Base-by-base conservation (phyloP, 2,329 filamentous ascomycete genomes). In the Aspergillus sp. region DNA sequence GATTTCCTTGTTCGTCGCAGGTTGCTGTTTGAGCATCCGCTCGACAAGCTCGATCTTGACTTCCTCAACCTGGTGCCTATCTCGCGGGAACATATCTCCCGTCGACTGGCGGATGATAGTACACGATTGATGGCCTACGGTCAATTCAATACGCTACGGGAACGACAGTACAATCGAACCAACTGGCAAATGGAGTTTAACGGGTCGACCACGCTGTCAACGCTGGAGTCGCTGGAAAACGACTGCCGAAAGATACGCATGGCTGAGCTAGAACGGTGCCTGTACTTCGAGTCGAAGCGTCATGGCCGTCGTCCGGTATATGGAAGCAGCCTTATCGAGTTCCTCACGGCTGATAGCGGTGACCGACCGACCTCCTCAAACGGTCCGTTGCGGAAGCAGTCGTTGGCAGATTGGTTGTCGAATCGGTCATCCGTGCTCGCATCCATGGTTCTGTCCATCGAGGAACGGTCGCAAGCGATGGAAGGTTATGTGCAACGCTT, bases 401-500 rank as follows among this genome's bases (percentile, higher is more conserved):
- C 81, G 48, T 73, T 86, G 51, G 78, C 86, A 63, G 78, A 82
- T 47, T 93, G 88, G 87, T 80, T 89, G 48, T 81, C 85, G 44
- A 80, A 83, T 52, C 81, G 83, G 46, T 86, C 86, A 3, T 63
- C 66, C 4, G 60, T 68, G 29, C 64, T 71, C 33, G 63, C 66
- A 3, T 68, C 67, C 3, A 80, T 93, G 69, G 80, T 93, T n/a
- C 80, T 83, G 12, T 88, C 83, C 0, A 66, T 94, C 0, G 78
- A 84, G 36, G 78, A 88, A 57, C 83, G 89, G 27, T 83, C 89
- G 1, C 77, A 81, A 44, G 74, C 76, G 9, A 75, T 94, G 67
- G 83, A 91, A 58, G 81, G 80, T 0, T 82, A 79, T 2, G 83
- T 98, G 45, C 82, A 86, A 52, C 88, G 91, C 62, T 98, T 96